Percentiles rank a stretch among this genome's conserved stretches.
phyloP scores from a whole-genome alignment of 1,284 basidiomycete genomes.

The Sanghuangporus baumii region DNA sequence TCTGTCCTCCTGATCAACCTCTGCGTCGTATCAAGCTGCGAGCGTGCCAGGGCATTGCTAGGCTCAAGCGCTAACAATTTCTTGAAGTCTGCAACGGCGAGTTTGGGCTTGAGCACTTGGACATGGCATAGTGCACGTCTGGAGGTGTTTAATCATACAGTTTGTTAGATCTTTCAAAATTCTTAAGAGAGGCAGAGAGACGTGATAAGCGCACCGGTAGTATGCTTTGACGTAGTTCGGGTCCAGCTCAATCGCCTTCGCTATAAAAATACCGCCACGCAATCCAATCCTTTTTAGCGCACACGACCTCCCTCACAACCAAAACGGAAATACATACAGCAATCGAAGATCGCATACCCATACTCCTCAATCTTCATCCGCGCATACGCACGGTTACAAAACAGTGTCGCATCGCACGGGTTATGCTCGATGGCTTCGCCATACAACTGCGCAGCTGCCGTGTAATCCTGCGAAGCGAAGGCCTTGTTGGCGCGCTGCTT shows the following conservation, averaged over 20 bases:
- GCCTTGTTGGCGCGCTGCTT: constrained; percentile 86
- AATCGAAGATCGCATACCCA: constrained; percentile 75
- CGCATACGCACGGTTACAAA: constrained; percentile 77
- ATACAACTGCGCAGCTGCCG: constrained; percentile 66
- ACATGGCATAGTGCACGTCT: constrained; percentile 91
- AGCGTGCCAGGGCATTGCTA: constrained; percentile 73
- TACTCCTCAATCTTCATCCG: constrained; percentile 79
- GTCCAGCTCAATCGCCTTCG: constrained; percentile 85
- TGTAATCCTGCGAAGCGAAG: constrained; percentile 62
- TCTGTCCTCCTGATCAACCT: constrained; percentile 86
- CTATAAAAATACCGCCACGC: constrained; percentile 33
- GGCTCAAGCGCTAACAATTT: constrained; percentile 87
- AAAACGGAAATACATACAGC: constrained; percentile 45
- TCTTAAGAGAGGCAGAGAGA: background rate
- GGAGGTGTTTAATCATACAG: constrained; percentile 17
- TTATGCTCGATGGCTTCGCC: constrained; percentile 75
- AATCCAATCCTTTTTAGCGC: background rate
- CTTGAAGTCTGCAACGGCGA: constrained; percentile 83
- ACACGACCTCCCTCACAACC: constrained; percentile 14
- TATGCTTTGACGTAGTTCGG: constrained; percentile 90
- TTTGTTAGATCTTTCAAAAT: background rate
- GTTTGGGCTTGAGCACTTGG: constrained; percentile 81
- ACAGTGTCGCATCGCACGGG: constrained; percentile 68
- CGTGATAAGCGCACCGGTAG: constrained; percentile 50
- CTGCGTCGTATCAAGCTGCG: constrained; percentile 83